Conservation (phyloP, 1,284 basidiomycete genomes). For the Apiotrichum mycotoxinovorans region DNA sequence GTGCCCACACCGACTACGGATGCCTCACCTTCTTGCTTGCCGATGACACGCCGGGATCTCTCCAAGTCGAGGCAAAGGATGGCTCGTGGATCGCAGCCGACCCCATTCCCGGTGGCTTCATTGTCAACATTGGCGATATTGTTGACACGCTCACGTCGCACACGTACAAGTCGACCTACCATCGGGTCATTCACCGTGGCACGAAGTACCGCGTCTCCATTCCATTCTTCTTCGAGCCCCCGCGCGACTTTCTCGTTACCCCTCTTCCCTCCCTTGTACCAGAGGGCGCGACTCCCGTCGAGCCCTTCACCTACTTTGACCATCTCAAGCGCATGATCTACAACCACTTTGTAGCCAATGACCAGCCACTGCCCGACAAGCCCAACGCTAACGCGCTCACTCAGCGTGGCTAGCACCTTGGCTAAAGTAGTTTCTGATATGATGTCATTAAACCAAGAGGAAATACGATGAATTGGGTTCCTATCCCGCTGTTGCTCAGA, state of each 20-base stretch:
- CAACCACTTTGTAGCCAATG: constrained; percentile 27
- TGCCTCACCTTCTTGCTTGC: background rate
- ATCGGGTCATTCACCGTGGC: constrained; percentile 20
- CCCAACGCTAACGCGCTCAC: constrained; percentile 28
- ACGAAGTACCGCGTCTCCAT: constrained; percentile 14
- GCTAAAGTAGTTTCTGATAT: too few relatives aligned
- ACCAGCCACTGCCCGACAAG: constrained; percentile 24
- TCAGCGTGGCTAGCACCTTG: constrained; percentile 14
- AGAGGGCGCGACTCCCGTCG: constrained; percentile 11
- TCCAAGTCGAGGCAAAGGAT: constrained; percentile 13
- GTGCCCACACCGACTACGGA: constrained; percentile 2
- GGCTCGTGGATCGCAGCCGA: constrained; percentile 68
- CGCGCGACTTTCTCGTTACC: constrained; percentile 10
- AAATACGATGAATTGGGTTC: too few relatives aligned
- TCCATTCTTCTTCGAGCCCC: constrained; percentile 5
- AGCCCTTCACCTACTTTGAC: constrained; percentile 29
- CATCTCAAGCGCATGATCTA: constrained; percentile 33
- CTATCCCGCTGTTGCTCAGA: too few relatives aligned
- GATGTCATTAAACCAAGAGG: background rate
- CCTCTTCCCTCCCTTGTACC: constrained; percentile 21
- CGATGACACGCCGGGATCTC: background rate
- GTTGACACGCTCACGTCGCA: constrained; percentile 12
- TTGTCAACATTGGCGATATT: constrained; percentile 64
- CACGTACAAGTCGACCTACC: background rate
- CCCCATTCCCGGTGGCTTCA: constrained; percentile 63